Conservation (phyloP, 2,329 filamentous ascomycete genomes). For the Aspergillus floridensis region DNA sequence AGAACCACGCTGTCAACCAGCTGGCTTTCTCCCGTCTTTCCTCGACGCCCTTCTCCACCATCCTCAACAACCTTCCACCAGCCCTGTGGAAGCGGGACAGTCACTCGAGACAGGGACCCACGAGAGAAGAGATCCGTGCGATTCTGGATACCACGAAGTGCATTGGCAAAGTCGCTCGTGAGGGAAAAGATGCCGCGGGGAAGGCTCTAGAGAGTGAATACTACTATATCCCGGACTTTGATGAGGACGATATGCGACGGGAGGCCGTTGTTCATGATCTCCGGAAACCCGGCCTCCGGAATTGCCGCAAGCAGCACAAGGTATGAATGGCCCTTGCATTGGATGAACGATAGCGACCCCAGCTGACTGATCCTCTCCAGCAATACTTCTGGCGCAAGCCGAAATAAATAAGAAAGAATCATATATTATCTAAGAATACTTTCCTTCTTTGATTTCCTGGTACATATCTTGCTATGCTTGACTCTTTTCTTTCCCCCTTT, state of each 20-base stretch:
- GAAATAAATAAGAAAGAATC: slow-evolving; percentile 36
- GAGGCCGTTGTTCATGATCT: slow-evolving; percentile 81
- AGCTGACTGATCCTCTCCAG: slow-evolving; percentile 40
- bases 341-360: not conserved
- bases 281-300: slow-evolving; percentile 82
- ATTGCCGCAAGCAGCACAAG: slow-evolving; percentile 96
- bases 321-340: slow-evolving; percentile 54
- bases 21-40: slow-evolving; percentile 91
- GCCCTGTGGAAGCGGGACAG: slow-evolving; percentile 55
- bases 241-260: slow-evolving; percentile 73
- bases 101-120: slow-evolving; percentile 48
- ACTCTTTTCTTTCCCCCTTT: slow-evolving; percentile 22
- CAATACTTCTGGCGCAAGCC: slow-evolving; percentile 73
- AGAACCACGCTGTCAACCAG: slow-evolving; percentile 91
- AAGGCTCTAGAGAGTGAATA: slow-evolving; percentile 94
- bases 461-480: slow-evolving; percentile 35
- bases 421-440: slow-evolving; percentile 10
- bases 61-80: slow-evolving; percentile 78
- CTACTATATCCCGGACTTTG: slow-evolving; percentile 89
- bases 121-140: slow-evolving; percentile 62
- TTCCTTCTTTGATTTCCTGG: slow-evolving; percentile 24
- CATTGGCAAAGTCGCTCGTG: slow-evolving; percentile 81
- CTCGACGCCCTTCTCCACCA: slow-evolving; percentile 84
- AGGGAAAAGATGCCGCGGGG: slow-evolving; percentile 94
- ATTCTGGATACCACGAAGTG: slow-evolving; percentile 73